These are phyloP conservation scores for Moesziomyces sp. DNA, from an alignment of 1,284 basidiomycete genomes.

Conservation along the genomic window DNA sequence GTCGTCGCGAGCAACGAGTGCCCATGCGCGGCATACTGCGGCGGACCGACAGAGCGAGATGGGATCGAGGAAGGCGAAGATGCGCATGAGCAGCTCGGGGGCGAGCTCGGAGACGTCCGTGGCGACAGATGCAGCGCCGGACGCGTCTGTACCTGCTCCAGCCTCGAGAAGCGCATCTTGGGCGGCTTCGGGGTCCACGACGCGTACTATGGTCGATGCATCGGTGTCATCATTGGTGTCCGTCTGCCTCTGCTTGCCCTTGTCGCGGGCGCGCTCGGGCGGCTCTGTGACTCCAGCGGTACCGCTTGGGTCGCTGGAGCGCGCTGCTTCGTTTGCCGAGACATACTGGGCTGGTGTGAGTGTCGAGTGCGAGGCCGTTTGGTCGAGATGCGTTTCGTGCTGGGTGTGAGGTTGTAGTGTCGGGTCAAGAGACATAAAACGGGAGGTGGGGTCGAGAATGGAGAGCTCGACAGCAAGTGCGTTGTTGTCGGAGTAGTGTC, in stretches of 20 bases:
- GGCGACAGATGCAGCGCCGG: conserved; percentile 56
- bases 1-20: conserved; percentile 79
- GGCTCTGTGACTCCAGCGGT: neutral
- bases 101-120: conserved; percentile 68
- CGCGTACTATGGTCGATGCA: conserved; percentile 32
- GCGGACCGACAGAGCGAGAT: conserved; percentile 74
- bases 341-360: conserved; percentile 17
- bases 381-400: conserved; percentile 6
- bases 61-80: conserved; percentile 81
- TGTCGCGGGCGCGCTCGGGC: conserved; percentile 6
- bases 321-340: neutral
- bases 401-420: conserved; percentile 2
- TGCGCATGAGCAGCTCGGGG: conserved; percentile 79
- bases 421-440: conserved; percentile 45
- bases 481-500: neutral
- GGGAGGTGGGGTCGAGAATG: conserved; percentile 18
- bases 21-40: conserved; percentile 73
- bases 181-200: conserved; percentile 17
- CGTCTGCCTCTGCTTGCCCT: conserved; percentile 18
- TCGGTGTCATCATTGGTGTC: conserved; percentile 1
- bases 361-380: neutral
- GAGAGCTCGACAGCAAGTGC: conserved; percentile 18
- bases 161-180: neutral
- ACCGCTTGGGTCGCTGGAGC: conserved; percentile 1
- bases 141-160: neutral